Evolutionary conservation across 1,284 basidiomycete genomes (phyloP).

Genomic region (Ceratobasidium theobromae): DNA sequence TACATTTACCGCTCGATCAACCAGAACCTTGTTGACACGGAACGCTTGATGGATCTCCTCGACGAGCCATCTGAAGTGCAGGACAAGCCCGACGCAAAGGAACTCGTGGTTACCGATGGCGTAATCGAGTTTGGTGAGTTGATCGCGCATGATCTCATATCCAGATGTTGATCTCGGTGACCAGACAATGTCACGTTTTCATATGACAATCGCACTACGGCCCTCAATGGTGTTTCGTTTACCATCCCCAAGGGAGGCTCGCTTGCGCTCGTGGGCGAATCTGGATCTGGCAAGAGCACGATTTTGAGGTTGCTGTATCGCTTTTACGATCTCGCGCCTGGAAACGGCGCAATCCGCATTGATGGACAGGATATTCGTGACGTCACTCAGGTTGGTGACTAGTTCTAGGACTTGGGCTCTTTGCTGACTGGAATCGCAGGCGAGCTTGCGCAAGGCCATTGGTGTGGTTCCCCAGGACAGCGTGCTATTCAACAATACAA

Average conservation of each 20-base stretch:
- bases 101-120: conserved; percentile 70
- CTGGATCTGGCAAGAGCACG: conserved; percentile 80
- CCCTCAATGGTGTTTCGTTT: conserved; percentile 79
- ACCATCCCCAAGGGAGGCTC: conserved; percentile 76
- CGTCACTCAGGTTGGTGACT: conserved; percentile 60
- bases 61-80: conserved; percentile 79
- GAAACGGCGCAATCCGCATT: conserved; percentile 71
- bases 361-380: conserved; percentile 85
- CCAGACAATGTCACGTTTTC: conserved; percentile 78
- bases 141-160: conserved; percentile 26
- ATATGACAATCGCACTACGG: conserved; percentile 74
- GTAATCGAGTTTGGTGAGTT: conserved; percentile 82
- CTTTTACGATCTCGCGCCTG: conserved; percentile 82
- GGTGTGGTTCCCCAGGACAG: conserved; percentile 83
- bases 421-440: conserved; percentile 30
- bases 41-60: conserved; percentile 71
- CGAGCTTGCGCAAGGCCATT: conserved; percentile 73
- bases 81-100: conserved; percentile 73
- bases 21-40: conserved; percentile 76
- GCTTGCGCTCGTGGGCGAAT: conserved; percentile 81
- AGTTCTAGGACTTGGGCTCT: not conserved
- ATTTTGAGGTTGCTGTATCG: conserved; percentile 81
- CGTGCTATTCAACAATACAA: conserved; percentile 81
- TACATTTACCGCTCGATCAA: conserved; percentile 73
- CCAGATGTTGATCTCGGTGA: not conserved